Conservation (phyloP, 2,329 filamentous ascomycete genomes). For the Tolypocladium cylindrosporum region DNA sequence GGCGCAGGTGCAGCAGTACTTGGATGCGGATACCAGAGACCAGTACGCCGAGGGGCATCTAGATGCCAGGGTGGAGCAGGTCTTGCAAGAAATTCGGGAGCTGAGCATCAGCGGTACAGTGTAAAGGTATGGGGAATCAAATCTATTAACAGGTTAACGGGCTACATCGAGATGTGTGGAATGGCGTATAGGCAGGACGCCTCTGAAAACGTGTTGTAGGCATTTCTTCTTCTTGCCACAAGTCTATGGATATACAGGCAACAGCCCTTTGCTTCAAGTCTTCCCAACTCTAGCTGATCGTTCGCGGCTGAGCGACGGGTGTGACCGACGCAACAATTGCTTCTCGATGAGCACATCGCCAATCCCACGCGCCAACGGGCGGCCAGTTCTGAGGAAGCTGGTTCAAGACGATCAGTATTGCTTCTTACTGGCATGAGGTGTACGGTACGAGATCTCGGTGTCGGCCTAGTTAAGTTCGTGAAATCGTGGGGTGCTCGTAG, state of each 20-base stretch:
- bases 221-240: neutral
- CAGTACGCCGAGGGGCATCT: slow-evolving; percentile 91
- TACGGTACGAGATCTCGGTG: neutral
- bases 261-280: neutral
- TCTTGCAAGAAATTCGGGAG: slow-evolving; percentile 92
- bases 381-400: neutral
- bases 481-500: neutral
- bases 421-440: neutral
- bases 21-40: slow-evolving; percentile 90
- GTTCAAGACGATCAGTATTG: neutral
- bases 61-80: slow-evolving; percentile 86
- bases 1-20: slow-evolving; percentile 98
- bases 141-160: neutral
- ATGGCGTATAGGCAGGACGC: neutral
- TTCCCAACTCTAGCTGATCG: neutral
- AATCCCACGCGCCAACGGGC: neutral
- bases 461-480: neutral
- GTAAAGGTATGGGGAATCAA: slow-evolving; percentile 19
- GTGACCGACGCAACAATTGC: neutral
- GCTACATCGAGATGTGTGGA: neutral
- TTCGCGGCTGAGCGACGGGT: neutral
- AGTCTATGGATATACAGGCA: neutral
- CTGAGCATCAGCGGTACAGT: slow-evolving; percentile 78
- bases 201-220: neutral
- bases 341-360: neutral